phyloP scores from a whole-genome alignment of 2,329 filamentous ascomycete species.

The Fusarium heterosporum region DNA sequence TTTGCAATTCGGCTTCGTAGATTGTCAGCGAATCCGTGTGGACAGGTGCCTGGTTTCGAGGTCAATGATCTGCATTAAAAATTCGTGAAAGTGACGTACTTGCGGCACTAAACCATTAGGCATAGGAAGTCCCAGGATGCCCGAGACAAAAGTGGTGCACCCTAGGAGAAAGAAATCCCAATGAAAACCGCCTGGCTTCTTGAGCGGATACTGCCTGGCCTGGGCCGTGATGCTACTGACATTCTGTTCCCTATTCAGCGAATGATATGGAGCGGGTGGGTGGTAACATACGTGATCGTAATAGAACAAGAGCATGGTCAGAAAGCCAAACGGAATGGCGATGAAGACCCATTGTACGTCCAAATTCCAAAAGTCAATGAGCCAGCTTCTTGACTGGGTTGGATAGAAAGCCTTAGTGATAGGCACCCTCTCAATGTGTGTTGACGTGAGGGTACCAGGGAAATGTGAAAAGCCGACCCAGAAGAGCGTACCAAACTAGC shows the following conservation, averaged over 20 bases:
- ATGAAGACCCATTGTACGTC: slow-evolving; percentile 1
- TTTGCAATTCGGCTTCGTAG: background rate
- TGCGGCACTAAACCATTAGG: background rate
- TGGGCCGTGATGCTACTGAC: slow-evolving; percentile 10
- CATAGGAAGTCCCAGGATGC: slow-evolving; percentile 6
- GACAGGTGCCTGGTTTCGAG: background rate
- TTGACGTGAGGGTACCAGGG: background rate
- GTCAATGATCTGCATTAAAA: fast-evolving
- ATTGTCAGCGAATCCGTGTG: slow-evolving; percentile 2
- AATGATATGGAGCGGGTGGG: background rate
- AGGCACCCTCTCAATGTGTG: background rate
- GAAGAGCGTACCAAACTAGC: background rate
- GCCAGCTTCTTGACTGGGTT: background rate
- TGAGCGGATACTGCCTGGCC: background rate
- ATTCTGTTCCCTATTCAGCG: background rate
- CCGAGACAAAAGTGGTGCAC: slow-evolving; percentile 4
- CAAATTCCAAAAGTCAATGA: slow-evolving; percentile 9
- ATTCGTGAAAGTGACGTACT: background rate
- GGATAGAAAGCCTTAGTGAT: background rate
- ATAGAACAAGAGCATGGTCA: slow-evolving; percentile 11
- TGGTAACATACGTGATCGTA: background rate
- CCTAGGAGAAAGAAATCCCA: slow-evolving; percentile 9
- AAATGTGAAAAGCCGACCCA: slow-evolving; percentile 13
- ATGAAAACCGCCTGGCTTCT: slow-evolving; percentile 8
- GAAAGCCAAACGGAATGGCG: background rate